These are phyloP conservation scores for Melastoma malabathricum DNA, from an alignment of 345 rosid species.

Conservation along the genomic window DNA sequence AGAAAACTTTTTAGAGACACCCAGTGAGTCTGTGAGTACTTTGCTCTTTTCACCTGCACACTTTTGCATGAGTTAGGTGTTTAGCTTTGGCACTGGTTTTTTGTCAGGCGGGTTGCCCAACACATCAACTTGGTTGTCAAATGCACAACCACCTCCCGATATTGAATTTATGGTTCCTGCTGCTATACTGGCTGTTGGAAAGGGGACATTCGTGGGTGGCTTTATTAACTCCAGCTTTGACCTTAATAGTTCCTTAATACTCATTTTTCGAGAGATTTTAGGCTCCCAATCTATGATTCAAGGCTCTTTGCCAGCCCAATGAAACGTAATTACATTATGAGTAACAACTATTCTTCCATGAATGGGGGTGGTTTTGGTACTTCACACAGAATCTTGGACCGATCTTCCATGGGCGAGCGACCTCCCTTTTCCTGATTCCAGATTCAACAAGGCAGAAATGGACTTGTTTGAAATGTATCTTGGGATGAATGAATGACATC, in stretches of 20 bases:
- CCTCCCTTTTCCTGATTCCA: slow-evolving; percentile 37
- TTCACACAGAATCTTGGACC: slow-evolving; percentile 50
- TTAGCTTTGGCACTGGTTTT: neutral
- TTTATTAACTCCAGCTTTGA: slow-evolving; percentile 40
- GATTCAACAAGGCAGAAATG: slow-evolving; percentile 48
- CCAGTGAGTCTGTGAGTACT: neutral
- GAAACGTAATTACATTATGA: slow-evolving; percentile 34
- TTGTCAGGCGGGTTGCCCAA: neutral
- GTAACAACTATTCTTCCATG: slow-evolving; percentile 42
- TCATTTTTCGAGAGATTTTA: slow-evolving; percentile 50
- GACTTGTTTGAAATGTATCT: slow-evolving; percentile 38
- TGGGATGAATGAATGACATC: slow-evolving; percentile 69
- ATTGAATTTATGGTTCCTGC: slow-evolving; percentile 90
- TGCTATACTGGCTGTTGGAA: slow-evolving; percentile 90
- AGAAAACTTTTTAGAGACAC: slow-evolving; percentile 19
- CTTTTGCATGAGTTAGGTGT: too few relatives aligned
- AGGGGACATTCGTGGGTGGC: slow-evolving; percentile 52
- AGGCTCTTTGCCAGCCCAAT: slow-evolving; percentile 48
- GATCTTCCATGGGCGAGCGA: slow-evolving; percentile 37
- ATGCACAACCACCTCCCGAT: slow-evolving; percentile 37
- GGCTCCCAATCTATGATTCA: slow-evolving; percentile 51
- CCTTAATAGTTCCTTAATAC: slow-evolving; percentile 33
- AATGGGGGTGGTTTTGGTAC: slow-evolving; percentile 40
- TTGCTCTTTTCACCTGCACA: neutral
- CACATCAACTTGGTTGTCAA: slow-evolving; percentile 41